Evolutionary conservation across 352 stramenopile genomes (phyloP).

Genomic region (Globisporangium nodosum): DNA sequence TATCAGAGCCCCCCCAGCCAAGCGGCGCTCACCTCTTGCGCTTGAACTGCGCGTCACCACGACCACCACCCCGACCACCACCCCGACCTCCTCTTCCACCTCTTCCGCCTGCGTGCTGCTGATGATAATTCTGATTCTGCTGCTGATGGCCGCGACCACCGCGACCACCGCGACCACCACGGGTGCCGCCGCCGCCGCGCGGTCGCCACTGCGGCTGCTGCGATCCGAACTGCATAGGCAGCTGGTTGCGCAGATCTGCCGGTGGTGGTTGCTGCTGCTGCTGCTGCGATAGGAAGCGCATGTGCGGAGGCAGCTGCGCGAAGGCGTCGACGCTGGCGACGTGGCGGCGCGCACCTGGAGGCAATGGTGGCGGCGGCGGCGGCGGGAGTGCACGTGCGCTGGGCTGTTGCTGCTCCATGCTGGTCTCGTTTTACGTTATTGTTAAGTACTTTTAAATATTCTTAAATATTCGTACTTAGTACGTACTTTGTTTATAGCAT

Average conservation of each 20-base stretch:
- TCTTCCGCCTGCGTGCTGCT: conserved; percentile 6
- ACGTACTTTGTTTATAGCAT: background rate
- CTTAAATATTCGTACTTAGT: background rate
- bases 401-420: conserved; percentile 5
- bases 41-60: conserved; percentile 25
- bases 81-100: conserved; percentile 13
- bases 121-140: conserved; percentile 7
- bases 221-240: conserved; percentile 10
- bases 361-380: conserved; percentile 11
- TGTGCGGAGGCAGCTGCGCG: conserved; percentile 32
- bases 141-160: conserved; percentile 8
- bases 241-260: conserved; percentile 10
- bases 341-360: conserved; percentile 13
- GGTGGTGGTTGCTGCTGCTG: background rate
- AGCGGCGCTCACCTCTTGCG: conserved; percentile 30
- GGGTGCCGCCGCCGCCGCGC: conserved; percentile 12
- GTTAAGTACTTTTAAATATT: background rate
- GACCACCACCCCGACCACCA: conserved; percentile 6
- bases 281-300: conserved; percentile 51
- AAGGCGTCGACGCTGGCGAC: background rate
- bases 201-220: conserved; percentile 27
- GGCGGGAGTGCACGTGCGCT: too few relatives aligned
- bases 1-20: too few relatives aligned
- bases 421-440: background rate
- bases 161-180: conserved; percentile 4